A percentile compares a stretch with the other conserved stretches of the same genome.
Conservation (phyloP, 805 yeast genomes). For the Candida bentonensis region DNA sequence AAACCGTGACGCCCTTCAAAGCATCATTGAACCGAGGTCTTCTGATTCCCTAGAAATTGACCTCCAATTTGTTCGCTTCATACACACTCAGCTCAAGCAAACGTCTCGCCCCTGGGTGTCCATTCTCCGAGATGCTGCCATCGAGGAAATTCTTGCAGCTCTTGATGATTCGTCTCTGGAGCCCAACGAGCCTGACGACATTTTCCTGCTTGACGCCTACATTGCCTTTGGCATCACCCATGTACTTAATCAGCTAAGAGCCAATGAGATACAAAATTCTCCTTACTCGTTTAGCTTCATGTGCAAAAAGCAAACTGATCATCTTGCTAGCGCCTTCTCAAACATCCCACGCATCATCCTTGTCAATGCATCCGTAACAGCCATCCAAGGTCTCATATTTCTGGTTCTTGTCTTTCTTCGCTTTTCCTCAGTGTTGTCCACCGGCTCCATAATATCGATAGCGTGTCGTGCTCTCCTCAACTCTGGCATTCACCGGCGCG, state of each 20-base stretch:
- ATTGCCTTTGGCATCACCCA: background rate
- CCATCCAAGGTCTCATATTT: background rate
- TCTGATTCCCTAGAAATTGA: background rate
- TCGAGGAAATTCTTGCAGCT: background rate
- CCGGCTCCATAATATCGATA: background rate
- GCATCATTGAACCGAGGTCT: background rate
- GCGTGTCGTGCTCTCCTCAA: background rate
- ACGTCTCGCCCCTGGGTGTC: background rate
- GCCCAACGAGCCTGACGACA: slow-evolving; percentile 1
- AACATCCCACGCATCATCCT: background rate
- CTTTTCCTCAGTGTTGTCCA: background rate
- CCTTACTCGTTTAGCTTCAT: background rate
- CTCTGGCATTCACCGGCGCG: background rate
- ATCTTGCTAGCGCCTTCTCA: background rate
- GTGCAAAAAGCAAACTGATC: background rate
- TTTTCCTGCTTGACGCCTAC: background rate
- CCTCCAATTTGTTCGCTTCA: background rate
- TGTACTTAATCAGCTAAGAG: background rate
- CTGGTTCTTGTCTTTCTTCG: background rate
- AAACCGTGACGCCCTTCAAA: background rate
- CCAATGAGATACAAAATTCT: background rate
- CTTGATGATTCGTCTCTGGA: too few species aligned
- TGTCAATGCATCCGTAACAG: background rate
- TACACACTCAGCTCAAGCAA: background rate
- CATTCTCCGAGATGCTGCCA: background rate